phyloP scores from a whole-genome alignment of 345 rosid species.

The Mercurialis annua region DNA sequence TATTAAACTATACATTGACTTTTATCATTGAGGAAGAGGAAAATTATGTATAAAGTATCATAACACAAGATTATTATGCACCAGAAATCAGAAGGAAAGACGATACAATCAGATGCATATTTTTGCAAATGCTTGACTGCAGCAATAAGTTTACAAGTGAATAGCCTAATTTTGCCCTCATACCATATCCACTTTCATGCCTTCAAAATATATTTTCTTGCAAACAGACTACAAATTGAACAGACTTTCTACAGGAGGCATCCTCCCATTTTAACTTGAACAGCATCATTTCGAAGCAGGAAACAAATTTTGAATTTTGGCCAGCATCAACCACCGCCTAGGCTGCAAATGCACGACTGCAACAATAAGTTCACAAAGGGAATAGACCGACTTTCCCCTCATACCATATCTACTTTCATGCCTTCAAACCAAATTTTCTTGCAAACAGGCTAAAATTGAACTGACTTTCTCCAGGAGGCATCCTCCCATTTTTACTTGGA shows the following conservation, averaged over 20 bases:
- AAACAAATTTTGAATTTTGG: too few relatives aligned
- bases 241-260: not conserved
- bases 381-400: not conserved
- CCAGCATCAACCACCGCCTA: too few relatives aligned
- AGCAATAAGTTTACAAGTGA: not conserved
- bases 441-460: not conserved
- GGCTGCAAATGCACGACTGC: not conserved
- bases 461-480: not conserved
- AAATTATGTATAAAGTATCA: not conserved
- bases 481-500: not conserved
- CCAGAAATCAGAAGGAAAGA: not conserved
- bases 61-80: not conserved
- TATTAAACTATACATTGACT: not conserved
- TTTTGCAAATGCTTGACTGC: not conserved
- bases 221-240: not conserved
- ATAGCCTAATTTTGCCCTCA: not conserved
- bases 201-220: not conserved
- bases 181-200: not conserved
- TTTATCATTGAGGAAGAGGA: not conserved
- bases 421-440: constrained; percentile 1
- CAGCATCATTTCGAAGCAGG: not conserved
- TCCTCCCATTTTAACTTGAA: not conserved
- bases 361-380: not conserved
- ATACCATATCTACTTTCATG: not conserved
- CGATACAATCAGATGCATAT: too few relatives aligned